Percentiles rank a stretch among this genome's conserved stretches.
These are phyloP conservation scores for Noccaea bulbosa DNA, from an alignment of 345 rosid species.

Conservation along the genomic window DNA sequence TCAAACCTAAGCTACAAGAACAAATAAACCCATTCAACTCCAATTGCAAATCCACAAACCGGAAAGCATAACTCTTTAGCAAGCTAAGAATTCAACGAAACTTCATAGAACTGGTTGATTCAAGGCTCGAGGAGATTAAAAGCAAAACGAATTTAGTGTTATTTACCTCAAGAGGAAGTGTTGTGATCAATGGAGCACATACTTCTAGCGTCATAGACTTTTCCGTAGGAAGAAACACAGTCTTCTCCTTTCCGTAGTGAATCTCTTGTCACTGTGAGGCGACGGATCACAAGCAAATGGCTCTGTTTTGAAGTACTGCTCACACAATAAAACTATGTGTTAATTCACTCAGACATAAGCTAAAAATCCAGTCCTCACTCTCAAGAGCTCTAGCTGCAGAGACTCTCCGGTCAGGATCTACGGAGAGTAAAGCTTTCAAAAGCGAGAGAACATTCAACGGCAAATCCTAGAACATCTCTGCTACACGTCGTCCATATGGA, in stretches of 20 bases:
- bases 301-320: constrained; percentile 72
- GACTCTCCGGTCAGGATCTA: constrained; percentile 86
- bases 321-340: constrained; percentile 19
- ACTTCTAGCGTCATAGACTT: constrained; percentile 68
- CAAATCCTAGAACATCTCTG: constrained; percentile 64
- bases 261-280: constrained; percentile 25
- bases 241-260: constrained; percentile 64
- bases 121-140: too few species aligned
- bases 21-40: background rate
- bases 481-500: constrained; percentile 72
- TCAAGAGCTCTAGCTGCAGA: constrained; percentile 66
- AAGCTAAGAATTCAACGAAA: background rate
- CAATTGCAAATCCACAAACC: background rate
- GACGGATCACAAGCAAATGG: constrained; percentile 93
- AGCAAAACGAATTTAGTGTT: too few species aligned
- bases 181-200: constrained; percentile 67
- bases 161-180: fast-evolving
- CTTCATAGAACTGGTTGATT: too few species aligned
- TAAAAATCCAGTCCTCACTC: constrained; percentile 59
- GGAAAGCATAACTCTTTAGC: background rate
- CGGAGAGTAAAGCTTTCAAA: constrained; percentile 72
- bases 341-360: background rate
- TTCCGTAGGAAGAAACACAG: constrained; percentile 73
- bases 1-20: background rate
- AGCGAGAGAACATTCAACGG: constrained; percentile 68